Base-by-base conservation (phyloP, 768 basidiomycete species). In the Russula earlei region DNA sequence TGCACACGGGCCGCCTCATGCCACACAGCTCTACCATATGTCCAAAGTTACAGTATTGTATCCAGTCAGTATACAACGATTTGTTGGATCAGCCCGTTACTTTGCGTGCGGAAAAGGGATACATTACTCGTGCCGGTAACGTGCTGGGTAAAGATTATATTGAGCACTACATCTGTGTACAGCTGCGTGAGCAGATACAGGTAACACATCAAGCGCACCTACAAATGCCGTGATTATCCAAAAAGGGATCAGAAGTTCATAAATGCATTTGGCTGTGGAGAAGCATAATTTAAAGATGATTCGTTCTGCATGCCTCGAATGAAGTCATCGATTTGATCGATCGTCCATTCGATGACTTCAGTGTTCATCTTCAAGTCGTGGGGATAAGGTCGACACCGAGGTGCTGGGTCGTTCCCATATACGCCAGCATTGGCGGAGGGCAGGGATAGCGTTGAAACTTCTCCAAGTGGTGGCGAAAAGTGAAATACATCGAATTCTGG, bases 141-240 rank as follows among this genome's bases (percentile, higher is more conserved):
- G 24, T 52, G 15, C 12, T 11, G 27, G 29, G 36, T 7, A 20
- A 17, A 20, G 37, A 53, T 46, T 15, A 46, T 37, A 15, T 20
- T 38, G n/a, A 33, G 48, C 20, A 41, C 20, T 57, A 57, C 56
- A 52, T n/a, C 43, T 57, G 52, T 57, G 46, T 47, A 57, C 56
- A 48, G 15, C 10, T 14, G 31, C 31, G 12, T 40, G 37, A 42
- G 34, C 24, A 48, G 33, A 24, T 52, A 41, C 45, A 46, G 40
- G 25, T 44, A 44, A 50, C 25, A 33, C 40, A 29, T 19, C 7
- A 25, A n/a, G 54, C 34, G 31, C 54, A 49, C 43, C 37, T 34
- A 52, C 19, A 40, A 19, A 24, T 45, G 20, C 27, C 15, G 8
- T 20, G 33, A 47, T 9, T 17, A 42, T 33, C 14, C 4, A 41